Percentiles rank a stretch among this genome's conserved stretches.
Evolutionary conservation across 1,139 yeast genomes (phyloP).

Genomic region (Kodamaea plutei): DNA sequence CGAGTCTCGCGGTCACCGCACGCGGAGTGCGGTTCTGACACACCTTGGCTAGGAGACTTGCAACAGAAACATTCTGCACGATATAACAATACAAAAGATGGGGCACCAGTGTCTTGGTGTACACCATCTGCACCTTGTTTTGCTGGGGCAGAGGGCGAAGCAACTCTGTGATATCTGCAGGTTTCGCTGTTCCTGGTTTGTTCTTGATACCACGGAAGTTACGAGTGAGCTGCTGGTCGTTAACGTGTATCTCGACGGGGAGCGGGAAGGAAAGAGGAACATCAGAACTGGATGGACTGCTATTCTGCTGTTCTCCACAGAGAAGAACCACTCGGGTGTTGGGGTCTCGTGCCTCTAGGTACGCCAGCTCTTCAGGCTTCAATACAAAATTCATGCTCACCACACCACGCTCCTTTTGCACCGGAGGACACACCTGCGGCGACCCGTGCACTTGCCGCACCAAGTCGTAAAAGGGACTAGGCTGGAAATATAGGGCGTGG

Average conservation of each 20-base stretch:
- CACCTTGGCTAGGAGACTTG: conserved; percentile 24
- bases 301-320: conserved; percentile 37
- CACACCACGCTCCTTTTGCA: conserved; percentile 35
- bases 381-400: conserved; percentile 37
- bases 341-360: conserved; percentile 22
- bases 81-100: conserved; percentile 49
- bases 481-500: conserved; percentile 44
- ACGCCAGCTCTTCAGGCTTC: conserved; percentile 30
- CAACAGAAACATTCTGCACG: conserved; percentile 45
- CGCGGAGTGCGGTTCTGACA: conserved; percentile 44
- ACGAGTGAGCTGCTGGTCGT: conserved; percentile 42
- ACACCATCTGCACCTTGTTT: conserved; percentile 47
- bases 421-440: conserved; percentile 36
- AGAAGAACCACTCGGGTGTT: conserved; percentile 38
- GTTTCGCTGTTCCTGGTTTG: conserved; percentile 59
- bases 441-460: conserved; percentile 42
- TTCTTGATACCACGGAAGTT: conserved; percentile 59
- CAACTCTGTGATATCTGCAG: conserved; percentile 56
- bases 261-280: conserved; percentile 52
- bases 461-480: conserved; percentile 50
- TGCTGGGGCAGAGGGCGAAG: conserved; percentile 24
- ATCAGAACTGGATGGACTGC: conserved; percentile 26
- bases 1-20: conserved; percentile 41
- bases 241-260: conserved; percentile 54
- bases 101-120: conserved; percentile 47